Base-by-base conservation (phyloP, 805 yeast genomes). In the Lipomyces anomalus region DNA sequence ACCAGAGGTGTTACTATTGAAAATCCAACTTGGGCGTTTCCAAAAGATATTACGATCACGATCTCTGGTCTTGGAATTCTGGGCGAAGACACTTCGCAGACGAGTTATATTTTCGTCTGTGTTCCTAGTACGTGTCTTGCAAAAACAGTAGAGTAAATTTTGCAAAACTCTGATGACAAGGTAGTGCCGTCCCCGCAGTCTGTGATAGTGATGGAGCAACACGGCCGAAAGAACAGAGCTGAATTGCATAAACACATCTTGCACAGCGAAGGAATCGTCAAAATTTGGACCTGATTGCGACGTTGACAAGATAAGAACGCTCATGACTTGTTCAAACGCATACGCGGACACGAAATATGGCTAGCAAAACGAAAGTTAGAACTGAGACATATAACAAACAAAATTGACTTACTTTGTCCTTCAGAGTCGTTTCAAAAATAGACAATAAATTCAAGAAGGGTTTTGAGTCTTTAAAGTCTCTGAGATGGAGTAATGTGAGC, bases 171-270 rank as follows among this genome's bases (percentile, higher is more conserved):
- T 56, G 5, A 77, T 66, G 2, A 87, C 54, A 37, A 88, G 58
- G 61, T 87, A 95, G 57, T 84, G 80, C 59, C 97, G 77, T 30
- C 80, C 78, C 0, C 81, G 70, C 17, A 89, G 66, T 57, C 87
- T 75, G 59, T 69, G 76, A 43, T 96, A 73, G 57, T 86, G 92
- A 58, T 73, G 73, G 22, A 86, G 65, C 6, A 89, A 61, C 2
- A 84, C 64, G 30, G 74, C 72, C 0, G 95, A 80, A 22, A 83
- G 55, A 0, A 78, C 65, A 43, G 74, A 75, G 4, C 78, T 68
- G 3, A 75, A 52, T 3, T 58, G 50, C 2, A 64, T 44, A 57
- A 69, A 80, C 2, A 68, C 40, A 1, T 61, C 65, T 35, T 62
- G 63, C 13, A 58, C 34, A 1, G 32, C 48, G 9, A 48, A 40